Evolutionary conservation across 805 yeast species (phyloP).

Genomic region (Barnettozyma wickerhamii): DNA sequence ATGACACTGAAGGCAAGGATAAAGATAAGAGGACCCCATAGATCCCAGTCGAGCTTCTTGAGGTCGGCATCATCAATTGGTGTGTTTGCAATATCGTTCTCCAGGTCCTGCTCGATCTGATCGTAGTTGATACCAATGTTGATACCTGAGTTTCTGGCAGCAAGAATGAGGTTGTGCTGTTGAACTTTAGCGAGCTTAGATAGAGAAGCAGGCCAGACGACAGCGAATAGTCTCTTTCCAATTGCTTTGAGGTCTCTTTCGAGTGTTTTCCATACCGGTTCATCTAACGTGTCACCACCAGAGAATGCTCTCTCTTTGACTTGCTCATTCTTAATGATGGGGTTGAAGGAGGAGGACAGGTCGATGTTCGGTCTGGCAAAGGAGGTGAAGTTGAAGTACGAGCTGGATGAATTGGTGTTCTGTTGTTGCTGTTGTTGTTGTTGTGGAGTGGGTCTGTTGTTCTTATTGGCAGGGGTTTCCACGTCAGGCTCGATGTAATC

Average conservation of each 20-base stretch:
- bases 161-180: conserved; percentile 26
- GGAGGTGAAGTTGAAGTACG: conserved; percentile 26
- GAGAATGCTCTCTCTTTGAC: conserved; percentile 29
- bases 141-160: conserved; percentile 28
- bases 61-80: conserved; percentile 23
- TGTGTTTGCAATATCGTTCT: conserved; percentile 21
- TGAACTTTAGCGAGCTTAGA: conserved; percentile 27
- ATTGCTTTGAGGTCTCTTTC: conserved; percentile 42
- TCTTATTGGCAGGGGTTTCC: conserved; percentile 5
- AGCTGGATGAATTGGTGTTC: conserved; percentile 7
- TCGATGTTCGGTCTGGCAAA: conserved; percentile 29
- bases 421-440: conserved; percentile 1
- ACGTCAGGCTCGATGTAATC: conserved; percentile 26
- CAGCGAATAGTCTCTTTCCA: conserved; percentile 38
- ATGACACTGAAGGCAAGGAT: conserved; percentile 51
- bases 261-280: conserved; percentile 57
- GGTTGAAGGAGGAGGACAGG: conserved; percentile 27
- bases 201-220: conserved; percentile 37
- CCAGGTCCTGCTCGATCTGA: conserved; percentile 25
- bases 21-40: conserved; percentile 71
- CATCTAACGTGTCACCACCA: conserved; percentile 72
- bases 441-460: conserved; percentile 3
- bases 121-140: conserved; percentile 28
- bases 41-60: conserved; percentile 48
- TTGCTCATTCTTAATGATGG: conserved; percentile 27